These are phyloP conservation scores for Aspergillus nanangensis DNA, from an alignment of 495 filamentous ascomycete species.

Conservation along the genomic window DNA sequence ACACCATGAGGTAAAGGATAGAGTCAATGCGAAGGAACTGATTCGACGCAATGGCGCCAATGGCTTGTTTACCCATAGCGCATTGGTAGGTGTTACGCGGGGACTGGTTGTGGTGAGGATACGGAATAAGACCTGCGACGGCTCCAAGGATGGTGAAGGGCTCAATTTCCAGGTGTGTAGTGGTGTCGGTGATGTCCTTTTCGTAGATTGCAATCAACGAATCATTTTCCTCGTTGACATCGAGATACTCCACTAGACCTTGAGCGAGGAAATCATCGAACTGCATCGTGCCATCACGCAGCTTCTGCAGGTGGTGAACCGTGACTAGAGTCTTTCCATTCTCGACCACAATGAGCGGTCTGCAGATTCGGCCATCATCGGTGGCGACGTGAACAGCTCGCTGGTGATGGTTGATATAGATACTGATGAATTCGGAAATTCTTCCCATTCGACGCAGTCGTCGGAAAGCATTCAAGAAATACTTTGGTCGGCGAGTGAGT, in stretches of 20 bases:
- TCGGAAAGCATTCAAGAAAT: constrained; percentile 79
- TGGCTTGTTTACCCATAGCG: constrained; percentile 99
- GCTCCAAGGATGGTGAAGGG: constrained; percentile 97
- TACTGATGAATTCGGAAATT: constrained; percentile 90
- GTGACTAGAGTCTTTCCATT: constrained; percentile 75
- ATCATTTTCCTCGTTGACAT: constrained; percentile 98
- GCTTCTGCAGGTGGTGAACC: constrained; percentile 65
- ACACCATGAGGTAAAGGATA: constrained; percentile 92
- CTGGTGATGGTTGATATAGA: constrained; percentile 91
- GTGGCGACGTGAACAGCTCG: constrained; percentile 91
- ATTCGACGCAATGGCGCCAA: constrained; percentile 95
- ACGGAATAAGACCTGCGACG: constrained; percentile 93
- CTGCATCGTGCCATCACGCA: constrained; percentile 73
- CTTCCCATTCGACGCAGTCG: constrained; percentile 79
- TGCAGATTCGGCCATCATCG: constrained; percentile 92
- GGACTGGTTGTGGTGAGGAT: constrained; percentile 98
- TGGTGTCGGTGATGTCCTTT: constrained; percentile 68
- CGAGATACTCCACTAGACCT: constrained; percentile 91
- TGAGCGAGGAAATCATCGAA: constrained; percentile 91
- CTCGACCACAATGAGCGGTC: constrained; percentile 91
- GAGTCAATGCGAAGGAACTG: constrained; percentile 96
- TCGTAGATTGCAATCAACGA: constrained; percentile 88
- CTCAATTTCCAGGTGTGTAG: constrained; percentile 95
- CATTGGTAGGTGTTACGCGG: constrained; percentile 99
- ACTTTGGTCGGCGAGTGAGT: constrained; percentile 73